phyloP scores from a whole-genome alignment of 306 rosid genomes.

The Pterocarpus santalinus region DNA sequence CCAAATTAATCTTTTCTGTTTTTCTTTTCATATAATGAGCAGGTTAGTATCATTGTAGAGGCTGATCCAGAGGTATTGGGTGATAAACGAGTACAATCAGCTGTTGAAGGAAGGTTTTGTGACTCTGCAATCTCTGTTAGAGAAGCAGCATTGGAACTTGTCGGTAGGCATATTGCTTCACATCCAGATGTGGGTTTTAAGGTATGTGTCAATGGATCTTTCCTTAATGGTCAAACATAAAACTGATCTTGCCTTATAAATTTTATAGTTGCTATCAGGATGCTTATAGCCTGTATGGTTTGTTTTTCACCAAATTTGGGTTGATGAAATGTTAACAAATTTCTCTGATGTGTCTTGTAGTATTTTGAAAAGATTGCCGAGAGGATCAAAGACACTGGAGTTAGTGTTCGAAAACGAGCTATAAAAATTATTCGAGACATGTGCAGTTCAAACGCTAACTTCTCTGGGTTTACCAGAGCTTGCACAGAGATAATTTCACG shows the following conservation, averaged over 20 bases:
- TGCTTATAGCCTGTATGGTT: constrained; percentile 16
- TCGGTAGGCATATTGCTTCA: constrained; percentile 98
- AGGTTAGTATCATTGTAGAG: constrained; percentile 99
- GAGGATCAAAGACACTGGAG: constrained; percentile 94
- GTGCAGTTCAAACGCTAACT: constrained; percentile 85
- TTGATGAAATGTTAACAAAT: constrained; percentile 32
- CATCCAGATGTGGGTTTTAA: constrained; percentile 99
- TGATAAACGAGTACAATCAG: constrained; percentile 81
- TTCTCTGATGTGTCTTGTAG: constrained; percentile 57
- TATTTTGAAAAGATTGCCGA: constrained; percentile 97
- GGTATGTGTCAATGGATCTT: constrained; percentile 60
- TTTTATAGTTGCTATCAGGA: constrained; percentile 25
- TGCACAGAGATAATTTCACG: constrained; percentile 95
- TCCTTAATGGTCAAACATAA: constrained; percentile 20
- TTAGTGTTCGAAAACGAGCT: constrained; percentile 97
- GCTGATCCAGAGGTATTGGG: constrained; percentile 99
- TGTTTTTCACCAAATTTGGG: constrained; percentile 27
- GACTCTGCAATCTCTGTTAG: constrained; percentile 95
- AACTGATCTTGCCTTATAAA: constrained; percentile 18
- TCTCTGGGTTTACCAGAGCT: constrained; percentile 86
- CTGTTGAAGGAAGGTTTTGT: constrained; percentile 97
- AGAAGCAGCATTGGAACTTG: constrained; percentile 99
- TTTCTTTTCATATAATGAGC: constrained; percentile 52
- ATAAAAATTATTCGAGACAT: constrained; percentile 97
- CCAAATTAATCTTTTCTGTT: neutral